Conservation (phyloP, 768 basidiomycete species). For the Tephrocybe sp. region DNA sequence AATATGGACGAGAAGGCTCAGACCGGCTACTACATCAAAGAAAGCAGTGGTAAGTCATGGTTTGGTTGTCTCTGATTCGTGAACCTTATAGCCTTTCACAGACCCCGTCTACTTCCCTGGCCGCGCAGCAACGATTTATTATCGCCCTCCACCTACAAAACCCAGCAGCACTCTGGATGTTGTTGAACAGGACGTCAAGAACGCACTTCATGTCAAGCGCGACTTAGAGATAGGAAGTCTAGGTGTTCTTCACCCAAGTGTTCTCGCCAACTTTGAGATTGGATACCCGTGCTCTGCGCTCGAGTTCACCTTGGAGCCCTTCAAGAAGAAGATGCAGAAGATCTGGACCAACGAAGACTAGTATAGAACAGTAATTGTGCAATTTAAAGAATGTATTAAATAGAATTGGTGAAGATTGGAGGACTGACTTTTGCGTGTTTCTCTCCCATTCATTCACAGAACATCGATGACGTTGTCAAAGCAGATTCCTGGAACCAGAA, state of each 20-base stretch:
- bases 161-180: slow-evolving; percentile 27
- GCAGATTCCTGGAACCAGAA: neutral
- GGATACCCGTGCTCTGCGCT: slow-evolving; percentile 92
- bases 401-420: too few relatives aligned
- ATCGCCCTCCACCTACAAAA: slow-evolving; percentile 56
- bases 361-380: slow-evolving; percentile 7
- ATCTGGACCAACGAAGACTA: slow-evolving; percentile 57
- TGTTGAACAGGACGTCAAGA: slow-evolving; percentile 45
- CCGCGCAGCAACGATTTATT: slow-evolving; percentile 89
- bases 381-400: slow-evolving; percentile 20
- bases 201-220: slow-evolving; percentile 36
- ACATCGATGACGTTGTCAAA: neutral
- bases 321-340: slow-evolving; percentile 71
- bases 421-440: too few relatives aligned
- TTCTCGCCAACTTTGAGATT: slow-evolving; percentile 92
- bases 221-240: slow-evolving; percentile 86
- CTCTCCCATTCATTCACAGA: too few relatives aligned
- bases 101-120: slow-evolving; percentile 96
- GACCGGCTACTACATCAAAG: slow-evolving; percentile 91
- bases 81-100: slow-evolving; percentile 27
- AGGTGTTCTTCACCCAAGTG: slow-evolving; percentile 91
- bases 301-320: slow-evolving; percentile 94
- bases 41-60: slow-evolving; percentile 68
- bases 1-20: slow-evolving; percentile 52
- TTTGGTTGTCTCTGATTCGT: neutral